Base-by-base conservation (phyloP, 345 rosid genomes). In the Heritiera littoralis region DNA sequence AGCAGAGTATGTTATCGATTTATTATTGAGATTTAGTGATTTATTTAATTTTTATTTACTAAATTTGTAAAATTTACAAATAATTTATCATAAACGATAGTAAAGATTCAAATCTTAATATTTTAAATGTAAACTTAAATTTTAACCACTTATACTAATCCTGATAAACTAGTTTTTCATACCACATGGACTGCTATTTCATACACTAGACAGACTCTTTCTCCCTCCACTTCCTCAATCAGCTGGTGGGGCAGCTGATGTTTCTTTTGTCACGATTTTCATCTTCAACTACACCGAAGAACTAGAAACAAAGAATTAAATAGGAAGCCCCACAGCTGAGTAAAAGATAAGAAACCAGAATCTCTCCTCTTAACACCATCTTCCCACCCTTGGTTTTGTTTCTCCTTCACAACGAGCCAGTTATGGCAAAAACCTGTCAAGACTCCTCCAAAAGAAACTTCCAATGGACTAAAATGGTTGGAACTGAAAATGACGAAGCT, bases 401-500 rank as follows among this genome's bases (percentile, higher is more conserved):
- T 75, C 77, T 83, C 74, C 23, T 48, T 63, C 78, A 82, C 84
- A 78, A 72, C 77, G 66, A 83, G 78, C 61, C 82, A 51, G 84
- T 40, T 72, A 89, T 90, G 94, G 90, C 89, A 18, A 89, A 77
- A 79, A 74, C 80, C 74, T 82, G 92, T 30, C 89, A 88, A 55
- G 96, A 89, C 68, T 58, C 89, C 74, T 89, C 92, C 84, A 93
- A 90, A 88, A 85, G 94, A 78, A 92, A 91, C 89, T 93, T 89
- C 87, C 97, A 90, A 80, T 92, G 94, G 95, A 88, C 97, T 55
- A 88, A 89, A 67, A 94, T 91, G 87, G 92, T 90, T 75, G 92
- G 89, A 75, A 85, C 87, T 41, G 90, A 89, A 41, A 89, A 90
- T 13, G 87, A 89, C 59, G 79, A 81, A 59, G 80, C 67, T 49